Percentiles rank a stretch among this genome's conserved stretches.
Conservation (phyloP, 1,139 yeast species). For the Casaregolazyma suthepensis region DNA sequence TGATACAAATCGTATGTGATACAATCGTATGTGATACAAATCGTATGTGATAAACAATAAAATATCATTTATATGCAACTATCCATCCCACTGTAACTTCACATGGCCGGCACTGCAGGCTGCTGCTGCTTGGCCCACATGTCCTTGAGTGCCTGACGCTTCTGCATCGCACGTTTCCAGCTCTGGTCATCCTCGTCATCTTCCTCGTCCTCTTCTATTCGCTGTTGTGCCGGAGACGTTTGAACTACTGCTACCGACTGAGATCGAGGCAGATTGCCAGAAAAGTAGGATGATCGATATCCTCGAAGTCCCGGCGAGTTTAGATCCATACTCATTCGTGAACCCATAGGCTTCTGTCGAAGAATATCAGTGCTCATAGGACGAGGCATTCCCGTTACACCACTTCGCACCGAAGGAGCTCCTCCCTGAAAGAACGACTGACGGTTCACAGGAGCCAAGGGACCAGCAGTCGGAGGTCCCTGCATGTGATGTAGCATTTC, state of each 20-base stretch:
- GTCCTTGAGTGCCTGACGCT: constrained; percentile 27
- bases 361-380: constrained; percentile 11
- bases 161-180: constrained; percentile 29
- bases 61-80: not conserved
- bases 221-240: constrained; percentile 5
- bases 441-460: not conserved
- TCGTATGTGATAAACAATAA: not conserved
- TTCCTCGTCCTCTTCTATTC: constrained; percentile 26
- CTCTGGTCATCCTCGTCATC: constrained; percentile 33
- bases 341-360: not conserved
- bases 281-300: constrained; percentile 1
- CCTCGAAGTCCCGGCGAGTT: constrained; percentile 3
- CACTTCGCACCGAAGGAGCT: constrained; percentile 5
- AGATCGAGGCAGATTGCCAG: not conserved
- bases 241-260: not conserved
- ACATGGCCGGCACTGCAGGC: not conserved
- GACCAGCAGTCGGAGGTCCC: constrained; percentile 1
- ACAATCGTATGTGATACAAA: too few species aligned
- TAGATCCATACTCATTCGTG: constrained; percentile 1
- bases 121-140: constrained; percentile 18
- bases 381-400: constrained; percentile 10
- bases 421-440: constrained; percentile 5
- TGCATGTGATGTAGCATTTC: constrained; percentile 31
- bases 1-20: too few species aligned
- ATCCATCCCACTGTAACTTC: not conserved